Conservation (phyloP, 768 basidiomycete genomes). For the Galerina marginata region DNA sequence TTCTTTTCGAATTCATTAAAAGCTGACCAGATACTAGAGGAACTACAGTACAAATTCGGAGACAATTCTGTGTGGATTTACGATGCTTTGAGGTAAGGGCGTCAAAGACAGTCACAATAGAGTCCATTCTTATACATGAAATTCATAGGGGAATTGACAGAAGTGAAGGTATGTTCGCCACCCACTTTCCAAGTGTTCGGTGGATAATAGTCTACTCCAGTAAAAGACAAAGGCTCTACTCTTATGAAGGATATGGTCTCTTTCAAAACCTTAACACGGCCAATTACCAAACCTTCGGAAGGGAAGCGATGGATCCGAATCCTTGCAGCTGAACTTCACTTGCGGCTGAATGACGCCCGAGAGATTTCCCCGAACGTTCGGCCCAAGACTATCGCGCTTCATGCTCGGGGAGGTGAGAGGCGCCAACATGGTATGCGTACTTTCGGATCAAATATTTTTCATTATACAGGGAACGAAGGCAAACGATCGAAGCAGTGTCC, state of each 20-base stretch:
- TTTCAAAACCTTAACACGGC: constrained; percentile 87
- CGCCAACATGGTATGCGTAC: background rate
- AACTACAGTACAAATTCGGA: constrained; percentile 82
- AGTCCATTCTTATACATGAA: background rate
- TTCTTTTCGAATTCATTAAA: background rate
- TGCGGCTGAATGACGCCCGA: constrained; percentile 84
- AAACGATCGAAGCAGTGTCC: constrained; percentile 82
- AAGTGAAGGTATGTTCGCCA: constrained; percentile 68
- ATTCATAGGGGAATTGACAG: constrained; percentile 79
- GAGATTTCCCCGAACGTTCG: constrained; percentile 74
- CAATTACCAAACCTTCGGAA: constrained; percentile 73
- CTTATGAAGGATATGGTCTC: constrained; percentile 93
- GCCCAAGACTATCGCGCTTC: constrained; percentile 91
- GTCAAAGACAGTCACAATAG: background rate
- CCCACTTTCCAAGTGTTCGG: background rate
- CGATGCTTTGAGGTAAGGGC: constrained; percentile 78
- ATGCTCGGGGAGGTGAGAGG: constrained; percentile 69
- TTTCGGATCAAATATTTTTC: background rate
- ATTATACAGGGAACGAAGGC: constrained; percentile 59
- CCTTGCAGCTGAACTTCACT: constrained; percentile 86
- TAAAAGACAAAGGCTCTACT: constrained; percentile 77
- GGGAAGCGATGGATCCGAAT: constrained; percentile 93
- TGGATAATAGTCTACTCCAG: constrained; percentile 44
- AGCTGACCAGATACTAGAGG: constrained; percentile 49
- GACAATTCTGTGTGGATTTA: constrained; percentile 91